Conservation (phyloP, 192 early-diverging fungal genomes). For the Coemansia sp. region DNA sequence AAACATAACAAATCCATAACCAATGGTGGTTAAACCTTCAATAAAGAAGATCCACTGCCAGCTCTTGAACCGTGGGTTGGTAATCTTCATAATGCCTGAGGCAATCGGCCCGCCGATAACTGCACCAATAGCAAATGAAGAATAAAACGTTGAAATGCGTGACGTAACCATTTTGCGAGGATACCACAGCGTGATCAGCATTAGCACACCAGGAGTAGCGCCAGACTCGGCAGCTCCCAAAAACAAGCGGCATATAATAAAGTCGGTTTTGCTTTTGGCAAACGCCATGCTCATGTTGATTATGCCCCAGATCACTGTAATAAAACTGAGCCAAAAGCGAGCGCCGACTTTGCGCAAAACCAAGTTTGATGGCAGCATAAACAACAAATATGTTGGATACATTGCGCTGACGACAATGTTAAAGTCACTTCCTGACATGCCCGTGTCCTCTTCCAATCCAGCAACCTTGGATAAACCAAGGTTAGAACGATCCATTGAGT, state of each 20-base stretch:
- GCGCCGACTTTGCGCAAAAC: slow-evolving; percentile 44
- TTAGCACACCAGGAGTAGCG: slow-evolving; percentile 43
- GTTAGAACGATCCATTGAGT: slow-evolving; percentile 47
- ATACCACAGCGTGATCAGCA: slow-evolving; percentile 51
- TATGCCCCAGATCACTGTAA: slow-evolving; percentile 48
- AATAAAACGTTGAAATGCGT: slow-evolving; percentile 43
- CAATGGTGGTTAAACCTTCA: slow-evolving; percentile 39
- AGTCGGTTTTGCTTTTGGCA: slow-evolving; percentile 43
- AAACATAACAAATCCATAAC: slow-evolving; percentile 34
- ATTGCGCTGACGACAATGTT: slow-evolving; percentile 45
- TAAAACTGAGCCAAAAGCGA: slow-evolving; percentile 45
- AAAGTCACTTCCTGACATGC: slow-evolving; percentile 40
- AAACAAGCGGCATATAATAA: slow-evolving; percentile 43
- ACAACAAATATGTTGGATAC: slow-evolving; percentile 47
- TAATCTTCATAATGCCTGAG: slow-evolving; percentile 43
- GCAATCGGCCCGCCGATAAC: slow-evolving; percentile 47
- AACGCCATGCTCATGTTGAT: slow-evolving; percentile 54
- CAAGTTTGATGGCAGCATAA: slow-evolving; percentile 50
- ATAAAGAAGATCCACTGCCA: slow-evolving; percentile 55
- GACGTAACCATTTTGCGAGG: slow-evolving; percentile 49
- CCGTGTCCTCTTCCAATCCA: slow-evolving; percentile 28
- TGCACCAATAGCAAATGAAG: slow-evolving; percentile 40
- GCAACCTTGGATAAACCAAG: slow-evolving; percentile 43
- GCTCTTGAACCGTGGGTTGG: slow-evolving; percentile 22
- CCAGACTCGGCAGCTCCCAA: slow-evolving; percentile 49